These are phyloP conservation scores for Taphrina sp. DNA, from an alignment of 1,139 yeast species.

Conservation along the genomic window DNA sequence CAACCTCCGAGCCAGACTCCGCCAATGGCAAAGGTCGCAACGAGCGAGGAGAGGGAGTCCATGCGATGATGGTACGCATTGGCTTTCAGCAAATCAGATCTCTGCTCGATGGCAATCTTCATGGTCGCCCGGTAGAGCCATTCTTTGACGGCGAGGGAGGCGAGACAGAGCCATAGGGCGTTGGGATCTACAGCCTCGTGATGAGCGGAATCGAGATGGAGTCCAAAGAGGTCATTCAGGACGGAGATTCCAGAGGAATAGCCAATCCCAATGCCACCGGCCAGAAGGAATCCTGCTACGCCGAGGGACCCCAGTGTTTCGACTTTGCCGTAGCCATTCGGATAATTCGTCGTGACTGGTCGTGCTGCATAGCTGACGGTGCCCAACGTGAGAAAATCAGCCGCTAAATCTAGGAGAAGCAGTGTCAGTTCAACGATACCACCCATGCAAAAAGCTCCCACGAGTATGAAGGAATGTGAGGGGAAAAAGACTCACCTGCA, in stretches of 20 bases:
- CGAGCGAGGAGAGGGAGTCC: constrained; percentile 89
- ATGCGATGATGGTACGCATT: constrained; percentile 99
- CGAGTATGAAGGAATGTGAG: too few relatives aligned
- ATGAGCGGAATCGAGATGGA: constrained; percentile 47
- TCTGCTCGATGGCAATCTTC: constrained; percentile 69
- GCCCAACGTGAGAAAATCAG: constrained; percentile 82
- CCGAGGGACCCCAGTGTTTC: constrained; percentile 89
- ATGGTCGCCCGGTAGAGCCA: constrained; percentile 79
- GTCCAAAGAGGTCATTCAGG: constrained; percentile 38
- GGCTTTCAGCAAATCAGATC: constrained; percentile 87
- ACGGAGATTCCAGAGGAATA: constrained; percentile 35
- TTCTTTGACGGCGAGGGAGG: constrained; percentile 80
- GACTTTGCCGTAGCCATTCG: constrained; percentile 87
- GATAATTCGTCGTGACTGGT: constrained; percentile 65
- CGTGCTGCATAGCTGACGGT: constrained; percentile 77
- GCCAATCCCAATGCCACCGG: constrained; percentile 90
- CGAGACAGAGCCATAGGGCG: constrained; percentile 96
- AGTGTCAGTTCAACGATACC: constrained; percentile 65
- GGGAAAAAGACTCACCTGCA: constrained; percentile 23
- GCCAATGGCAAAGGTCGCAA: constrained; percentile 83
- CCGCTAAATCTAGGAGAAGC: constrained; percentile 60
- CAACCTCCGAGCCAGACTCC: constrained; percentile 68
- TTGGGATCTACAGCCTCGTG: constrained; percentile 60
- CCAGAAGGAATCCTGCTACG: constrained; percentile 74
- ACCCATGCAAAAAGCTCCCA: too few relatives aligned